Conservation (phyloP, 139 green algal species). For the Yamagishiella unicocca region DNA sequence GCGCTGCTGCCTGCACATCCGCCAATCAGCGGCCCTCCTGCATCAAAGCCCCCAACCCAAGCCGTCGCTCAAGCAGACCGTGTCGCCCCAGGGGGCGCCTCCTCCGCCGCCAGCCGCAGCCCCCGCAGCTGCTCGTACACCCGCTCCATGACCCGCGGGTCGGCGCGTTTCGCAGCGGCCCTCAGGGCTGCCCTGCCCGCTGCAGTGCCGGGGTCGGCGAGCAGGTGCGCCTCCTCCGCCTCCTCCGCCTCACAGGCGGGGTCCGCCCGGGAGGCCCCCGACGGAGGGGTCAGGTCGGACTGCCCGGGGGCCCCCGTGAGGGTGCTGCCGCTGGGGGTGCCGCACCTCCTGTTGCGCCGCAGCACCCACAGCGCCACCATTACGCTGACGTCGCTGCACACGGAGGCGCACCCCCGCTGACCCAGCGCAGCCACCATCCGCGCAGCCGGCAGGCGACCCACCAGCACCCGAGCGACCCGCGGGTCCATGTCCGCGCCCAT, state of each 20-base stretch:
- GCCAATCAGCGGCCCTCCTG: no score
- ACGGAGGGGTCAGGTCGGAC: no score
- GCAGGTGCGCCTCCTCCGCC: no score
- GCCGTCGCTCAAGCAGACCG: no score
- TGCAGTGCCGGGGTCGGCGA: no score
- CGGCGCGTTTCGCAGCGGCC: neutral
- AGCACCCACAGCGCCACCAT: constrained; percentile 26
- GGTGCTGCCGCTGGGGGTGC: no score
- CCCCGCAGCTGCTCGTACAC: neutral
- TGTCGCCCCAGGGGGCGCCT: no score
- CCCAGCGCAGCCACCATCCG: neutral
- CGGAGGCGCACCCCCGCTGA: neutral
- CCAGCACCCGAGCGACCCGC: neutral
- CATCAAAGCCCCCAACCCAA: no score
- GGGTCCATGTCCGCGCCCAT: constrained; percentile 29
- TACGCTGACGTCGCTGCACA: neutral
- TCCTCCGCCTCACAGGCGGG: no score
- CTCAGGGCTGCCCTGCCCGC: neutral
- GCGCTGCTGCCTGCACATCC: no score
- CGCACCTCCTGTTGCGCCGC: neutral
- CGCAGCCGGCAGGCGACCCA: neutral
- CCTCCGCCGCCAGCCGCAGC: neutral
- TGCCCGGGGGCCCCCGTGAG: no score
- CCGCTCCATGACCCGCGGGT: neutral
- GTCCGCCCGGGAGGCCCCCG: no score